These are phyloP conservation scores for Cryphonectria nitschkei DNA, from an alignment of 2,329 filamentous ascomycete genomes.

Conservation along the genomic window DNA sequence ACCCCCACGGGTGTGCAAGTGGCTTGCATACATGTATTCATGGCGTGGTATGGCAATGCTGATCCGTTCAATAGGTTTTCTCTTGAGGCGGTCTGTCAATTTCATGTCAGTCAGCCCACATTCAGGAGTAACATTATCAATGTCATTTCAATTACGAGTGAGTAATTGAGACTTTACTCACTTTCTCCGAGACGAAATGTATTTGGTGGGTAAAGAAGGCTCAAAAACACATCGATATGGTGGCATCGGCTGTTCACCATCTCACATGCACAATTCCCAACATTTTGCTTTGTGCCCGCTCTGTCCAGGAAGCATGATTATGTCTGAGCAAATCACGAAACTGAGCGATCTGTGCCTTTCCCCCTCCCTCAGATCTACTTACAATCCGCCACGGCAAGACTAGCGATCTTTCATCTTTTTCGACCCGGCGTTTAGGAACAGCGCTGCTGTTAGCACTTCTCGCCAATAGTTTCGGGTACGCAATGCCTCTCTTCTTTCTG, in stretches of 20 bases:
- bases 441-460: neutral
- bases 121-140: neutral
- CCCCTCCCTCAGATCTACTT: neutral
- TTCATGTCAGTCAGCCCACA: neutral
- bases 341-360: neutral
- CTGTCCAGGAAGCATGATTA: neutral
- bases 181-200: neutral
- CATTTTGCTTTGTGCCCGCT: neutral
- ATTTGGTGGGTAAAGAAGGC: neutral
- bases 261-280: conserved; percentile 2
- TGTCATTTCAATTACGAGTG: neutral
- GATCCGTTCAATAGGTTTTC: neutral
- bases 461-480: neutral
- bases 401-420: neutral
- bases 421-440: neutral
- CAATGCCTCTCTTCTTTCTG: neutral
- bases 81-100: neutral
- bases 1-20: neutral
- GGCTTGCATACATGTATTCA: neutral
- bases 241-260: neutral
- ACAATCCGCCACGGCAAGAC: neutral
- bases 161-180: neutral
- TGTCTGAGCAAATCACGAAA: neutral
- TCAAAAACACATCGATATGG: neutral
- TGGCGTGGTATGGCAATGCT: neutral